phyloP scores from a whole-genome alignment of 768 basidiomycete genomes.

The Russula sp. region DNA sequence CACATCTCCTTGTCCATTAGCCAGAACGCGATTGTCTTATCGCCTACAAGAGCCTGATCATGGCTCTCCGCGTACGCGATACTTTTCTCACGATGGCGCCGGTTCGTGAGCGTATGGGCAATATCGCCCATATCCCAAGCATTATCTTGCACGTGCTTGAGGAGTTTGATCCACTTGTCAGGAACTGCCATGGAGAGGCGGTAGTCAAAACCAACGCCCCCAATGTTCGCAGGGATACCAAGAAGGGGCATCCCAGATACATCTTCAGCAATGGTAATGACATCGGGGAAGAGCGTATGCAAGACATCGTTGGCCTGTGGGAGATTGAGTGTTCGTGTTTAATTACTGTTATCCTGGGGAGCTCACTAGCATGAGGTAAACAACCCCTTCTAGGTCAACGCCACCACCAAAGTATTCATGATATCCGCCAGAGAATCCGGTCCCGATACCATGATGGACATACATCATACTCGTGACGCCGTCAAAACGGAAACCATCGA shows the following conservation, averaged over 20 bases:
- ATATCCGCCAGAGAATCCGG: constrained; percentile 96
- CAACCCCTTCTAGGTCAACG: constrained; percentile 84
- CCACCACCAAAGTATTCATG: constrained; percentile 92
- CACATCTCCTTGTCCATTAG: constrained; percentile 99
- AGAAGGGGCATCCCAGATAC: constrained; percentile 99
- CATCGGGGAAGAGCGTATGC: constrained; percentile 69
- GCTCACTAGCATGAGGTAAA: constrained; percentile 94
- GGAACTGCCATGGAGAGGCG: constrained; percentile 97
- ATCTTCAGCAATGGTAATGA: constrained; percentile 94
- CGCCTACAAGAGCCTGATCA: constrained; percentile 96
- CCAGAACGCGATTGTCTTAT: constrained; percentile 99
- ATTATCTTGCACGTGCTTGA: constrained; percentile 85
- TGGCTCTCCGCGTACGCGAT: constrained; percentile 94
- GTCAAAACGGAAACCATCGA: constrained; percentile 98
- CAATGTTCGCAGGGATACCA: constrained; percentile 65
- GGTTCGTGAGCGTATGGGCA: constrained; percentile 82
- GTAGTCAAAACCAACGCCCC: constrained; percentile 97
- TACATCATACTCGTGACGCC: constrained; percentile 99
- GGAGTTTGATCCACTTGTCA: constrained; percentile 99
- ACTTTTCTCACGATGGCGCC: constrained; percentile 83
- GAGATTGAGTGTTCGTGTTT: not conserved
- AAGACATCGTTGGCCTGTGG: constrained; percentile 85
- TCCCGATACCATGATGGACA: constrained; percentile 92
- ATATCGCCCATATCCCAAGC: constrained; percentile 87
- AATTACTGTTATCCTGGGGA: not conserved